Conservation (phyloP, 2,329 filamentous ascomycete species). For the Mariannaea elegans region DNA sequence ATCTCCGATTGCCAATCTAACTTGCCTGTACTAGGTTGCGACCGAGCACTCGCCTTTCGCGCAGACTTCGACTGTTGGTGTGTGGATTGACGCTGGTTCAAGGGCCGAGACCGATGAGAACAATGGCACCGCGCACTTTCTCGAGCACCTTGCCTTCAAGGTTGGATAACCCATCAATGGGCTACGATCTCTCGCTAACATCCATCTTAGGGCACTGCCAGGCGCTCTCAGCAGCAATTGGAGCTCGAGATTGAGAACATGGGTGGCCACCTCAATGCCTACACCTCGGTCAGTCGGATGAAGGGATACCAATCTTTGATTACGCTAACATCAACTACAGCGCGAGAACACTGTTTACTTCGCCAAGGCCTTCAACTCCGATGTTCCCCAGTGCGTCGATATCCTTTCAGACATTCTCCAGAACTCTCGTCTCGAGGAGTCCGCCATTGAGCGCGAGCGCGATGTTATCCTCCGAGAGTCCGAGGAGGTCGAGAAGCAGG, state of each 20-base stretch:
- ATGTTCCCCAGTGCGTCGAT: conserved; percentile 95
- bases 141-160: conserved; percentile 99
- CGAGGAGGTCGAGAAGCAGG: conserved; percentile 99
- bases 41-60: conserved; percentile 98
- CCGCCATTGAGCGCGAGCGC: conserved; percentile 95
- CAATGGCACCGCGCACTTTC: conserved; percentile 99
- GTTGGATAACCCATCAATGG: conserved; percentile 58
- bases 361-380: conserved; percentile 98
- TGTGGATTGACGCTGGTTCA: conserved; percentile 99
- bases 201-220: conserved; percentile 80
- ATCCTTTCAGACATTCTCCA: conserved; percentile 99
- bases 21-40: conserved; percentile 73
- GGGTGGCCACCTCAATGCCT: conserved; percentile 98
- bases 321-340: conserved; percentile 56
- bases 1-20: conserved; percentile 38
- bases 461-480: conserved; percentile 99
- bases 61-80: conserved; percentile 96
- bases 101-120: conserved; percentile 98
- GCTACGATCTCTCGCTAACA: conserved; percentile 28
- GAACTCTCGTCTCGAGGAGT: conserved; percentile 96
- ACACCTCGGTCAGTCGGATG: conserved; percentile 85
- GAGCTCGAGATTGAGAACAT: conserved; percentile 99
- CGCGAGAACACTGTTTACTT: conserved; percentile 99
- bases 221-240: conserved; percentile 94
- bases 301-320: conserved; percentile 29